Evolutionary conservation across 75 land plant species (phyloP).

Genomic region (Selaginella tamariscina): DNA sequence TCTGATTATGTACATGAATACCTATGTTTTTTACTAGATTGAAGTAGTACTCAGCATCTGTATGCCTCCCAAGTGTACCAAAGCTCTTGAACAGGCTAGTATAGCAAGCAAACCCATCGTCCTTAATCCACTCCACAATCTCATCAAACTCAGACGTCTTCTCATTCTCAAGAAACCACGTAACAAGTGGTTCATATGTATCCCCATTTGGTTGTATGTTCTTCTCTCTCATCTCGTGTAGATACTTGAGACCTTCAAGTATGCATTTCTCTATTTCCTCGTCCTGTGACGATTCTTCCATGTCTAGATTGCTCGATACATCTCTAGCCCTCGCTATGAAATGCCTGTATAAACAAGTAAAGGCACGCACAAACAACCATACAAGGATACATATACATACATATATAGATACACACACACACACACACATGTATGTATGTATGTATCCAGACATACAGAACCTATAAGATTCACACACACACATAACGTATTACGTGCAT

Average conservation of each 20-base stretch:
- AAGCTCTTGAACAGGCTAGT: conserved; percentile 1
- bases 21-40: not conserved
- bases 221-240: conserved; percentile 6
- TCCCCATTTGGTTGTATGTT: not conserved
- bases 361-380: too few species aligned
- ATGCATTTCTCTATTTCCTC: conserved; percentile 5
- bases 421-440: too few species aligned
- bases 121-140: conserved; percentile 3
- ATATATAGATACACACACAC: too few species aligned
- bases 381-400: too few species aligned
- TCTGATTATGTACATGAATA: too few species aligned
- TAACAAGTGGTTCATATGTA: conserved; percentile 7
- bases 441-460: too few species aligned
- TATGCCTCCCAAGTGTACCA: not conserved
- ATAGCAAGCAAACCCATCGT: not conserved
- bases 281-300: not conserved
- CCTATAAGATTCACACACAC: too few species aligned
- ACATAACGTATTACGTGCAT: too few species aligned
- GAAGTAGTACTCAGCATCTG: not conserved
- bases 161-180: conserved; percentile 7
- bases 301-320: not conserved
- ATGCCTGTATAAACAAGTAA: too few species aligned
- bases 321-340: not conserved
- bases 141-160: conserved; percentile 7
- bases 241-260: not conserved